These are phyloP conservation scores for Chrysosporium queenslandicum DNA, from an alignment of 2,329 filamentous ascomycete genomes.

Conservation along the genomic window DNA sequence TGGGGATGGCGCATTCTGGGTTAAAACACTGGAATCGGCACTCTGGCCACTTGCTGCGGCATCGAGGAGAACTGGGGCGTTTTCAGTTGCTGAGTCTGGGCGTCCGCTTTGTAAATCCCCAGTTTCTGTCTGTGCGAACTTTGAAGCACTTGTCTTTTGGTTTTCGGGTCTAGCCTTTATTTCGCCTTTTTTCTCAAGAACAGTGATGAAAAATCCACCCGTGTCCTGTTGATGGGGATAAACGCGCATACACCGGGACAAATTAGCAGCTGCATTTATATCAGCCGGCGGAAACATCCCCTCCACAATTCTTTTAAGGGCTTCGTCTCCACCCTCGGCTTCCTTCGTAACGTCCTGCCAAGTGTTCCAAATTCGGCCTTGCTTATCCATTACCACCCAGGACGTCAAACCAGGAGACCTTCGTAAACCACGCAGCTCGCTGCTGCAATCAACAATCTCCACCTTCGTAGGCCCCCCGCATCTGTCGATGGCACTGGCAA, in stretches of 20 bases:
- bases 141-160: conserved; percentile 26
- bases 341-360: conserved; percentile 70
- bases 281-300: conserved; percentile 72
- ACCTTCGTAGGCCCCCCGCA: conserved; percentile 78
- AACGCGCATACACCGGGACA: conserved; percentile 84
- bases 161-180: conserved; percentile 68
- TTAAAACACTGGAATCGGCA: background rate
- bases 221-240: conserved; percentile 96
- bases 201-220: conserved; percentile 93
- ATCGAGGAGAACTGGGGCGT: conserved; percentile 11
- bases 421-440: conserved; percentile 65
- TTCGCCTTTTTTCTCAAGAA: conserved; percentile 82
- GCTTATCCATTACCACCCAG: conserved; percentile 90
- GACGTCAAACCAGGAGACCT: conserved; percentile 63
- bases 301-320: conserved; percentile 60
- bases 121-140: conserved; percentile 17
- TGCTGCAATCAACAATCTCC: conserved; percentile 71
- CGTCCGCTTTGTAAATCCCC: background rate
- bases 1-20: conserved; percentile 6
- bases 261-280: conserved; percentile 52
- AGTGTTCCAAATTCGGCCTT: conserved; percentile 63
- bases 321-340: conserved; percentile 46
- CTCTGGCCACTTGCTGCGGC: background rate
- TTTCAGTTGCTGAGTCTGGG: conserved; percentile 22
- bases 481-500: conserved; percentile 76